Conservation (phyloP, 306 rosid genomes). For the Medicago ruthenica region DNA sequence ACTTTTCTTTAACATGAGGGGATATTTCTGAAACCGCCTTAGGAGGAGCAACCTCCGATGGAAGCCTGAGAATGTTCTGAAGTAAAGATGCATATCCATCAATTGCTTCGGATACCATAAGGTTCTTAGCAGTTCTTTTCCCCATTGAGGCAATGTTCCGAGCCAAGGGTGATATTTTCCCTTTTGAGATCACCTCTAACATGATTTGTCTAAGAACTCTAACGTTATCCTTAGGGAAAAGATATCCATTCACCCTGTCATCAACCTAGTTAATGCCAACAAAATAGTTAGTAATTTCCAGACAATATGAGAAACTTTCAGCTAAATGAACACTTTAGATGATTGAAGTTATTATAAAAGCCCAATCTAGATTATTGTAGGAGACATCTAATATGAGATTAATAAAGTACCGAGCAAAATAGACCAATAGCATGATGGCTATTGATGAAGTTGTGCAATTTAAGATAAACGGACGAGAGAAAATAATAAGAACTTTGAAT, state of each 20-base stretch:
- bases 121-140: constrained; percentile 68
- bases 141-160: constrained; percentile 77
- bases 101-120: constrained; percentile 73
- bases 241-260: constrained; percentile 88
- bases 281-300: constrained; percentile 52
- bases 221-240: constrained; percentile 76
- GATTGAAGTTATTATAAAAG: no score
- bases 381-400: constrained; percentile 27
- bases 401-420: constrained; percentile 16
- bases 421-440: constrained; percentile 5
- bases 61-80: constrained; percentile 72
- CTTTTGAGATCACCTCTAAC: constrained; percentile 64
- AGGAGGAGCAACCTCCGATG: constrained; percentile 78
- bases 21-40: constrained; percentile 70
- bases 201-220: constrained; percentile 64
- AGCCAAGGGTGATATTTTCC: constrained; percentile 76
- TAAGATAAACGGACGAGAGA: no score
- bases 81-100: constrained; percentile 81
- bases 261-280: constrained; percentile 68
- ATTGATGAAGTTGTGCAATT: neutral
- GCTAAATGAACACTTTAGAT: constrained; percentile 6
- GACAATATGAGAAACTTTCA: constrained; percentile 11
- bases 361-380: neutral
- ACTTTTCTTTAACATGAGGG: constrained; percentile 66
- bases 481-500: no score